Evolutionary conservation across 2,329 filamentous ascomycete species (phyloP).

Genomic region (Ophiostoma angusticollis): DNA sequence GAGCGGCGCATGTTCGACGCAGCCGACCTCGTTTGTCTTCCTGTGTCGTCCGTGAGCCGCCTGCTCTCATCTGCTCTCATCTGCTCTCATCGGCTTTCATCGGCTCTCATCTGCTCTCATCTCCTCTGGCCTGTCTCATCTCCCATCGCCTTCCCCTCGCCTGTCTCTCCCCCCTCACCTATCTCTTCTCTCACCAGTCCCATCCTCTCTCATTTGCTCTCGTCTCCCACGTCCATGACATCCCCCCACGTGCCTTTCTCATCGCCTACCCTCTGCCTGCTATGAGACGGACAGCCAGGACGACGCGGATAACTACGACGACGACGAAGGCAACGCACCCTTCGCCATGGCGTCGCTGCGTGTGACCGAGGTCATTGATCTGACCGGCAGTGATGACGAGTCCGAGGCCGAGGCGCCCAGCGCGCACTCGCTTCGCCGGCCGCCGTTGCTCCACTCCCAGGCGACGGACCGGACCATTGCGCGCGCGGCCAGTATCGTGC

Average conservation of each 20-base stretch:
- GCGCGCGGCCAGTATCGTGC: background rate
- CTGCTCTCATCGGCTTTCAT: background rate
- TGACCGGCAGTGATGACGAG: constrained; percentile 12
- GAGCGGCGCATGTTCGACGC: background rate
- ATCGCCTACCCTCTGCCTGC: constrained; percentile 3
- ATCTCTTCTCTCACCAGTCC: background rate
- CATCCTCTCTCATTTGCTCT: background rate
- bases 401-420: too few species aligned
- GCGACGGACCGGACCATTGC: background rate
- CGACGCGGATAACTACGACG: constrained; percentile 1
- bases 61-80: background rate
- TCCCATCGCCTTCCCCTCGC: background rate
- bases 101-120: background rate
- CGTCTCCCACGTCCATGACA: background rate
- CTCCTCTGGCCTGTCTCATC: too few species aligned
- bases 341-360: constrained; percentile 2
- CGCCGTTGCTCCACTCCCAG: background rate
- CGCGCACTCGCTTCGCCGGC: constrained; percentile 4
- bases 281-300: constrained; percentile 5
- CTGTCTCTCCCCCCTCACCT: background rate
- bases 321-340: background rate
- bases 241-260: background rate
- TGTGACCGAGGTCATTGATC: constrained; percentile 11
- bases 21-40: background rate
- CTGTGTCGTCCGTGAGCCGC: background rate